phyloP scores from a whole-genome alignment of 148 eudicot species.

The Pharnaceum exiguum region DNA sequence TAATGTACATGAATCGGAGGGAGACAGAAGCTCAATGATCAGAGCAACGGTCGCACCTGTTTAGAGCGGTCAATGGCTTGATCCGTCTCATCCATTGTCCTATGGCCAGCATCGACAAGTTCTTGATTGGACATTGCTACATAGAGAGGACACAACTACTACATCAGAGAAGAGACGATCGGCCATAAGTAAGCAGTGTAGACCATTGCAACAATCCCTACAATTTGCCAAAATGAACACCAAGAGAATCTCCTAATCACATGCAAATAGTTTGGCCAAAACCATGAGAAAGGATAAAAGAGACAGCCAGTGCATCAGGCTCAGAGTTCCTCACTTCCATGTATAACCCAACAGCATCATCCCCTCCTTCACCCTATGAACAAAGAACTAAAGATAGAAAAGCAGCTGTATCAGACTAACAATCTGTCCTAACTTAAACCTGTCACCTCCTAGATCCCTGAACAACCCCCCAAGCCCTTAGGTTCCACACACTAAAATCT shows the following conservation, averaged over 20 bases:
- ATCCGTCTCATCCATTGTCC: conserved; percentile 91
- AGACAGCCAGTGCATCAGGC: neutral
- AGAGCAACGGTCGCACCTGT: conserved; percentile 38
- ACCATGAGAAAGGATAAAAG: neutral
- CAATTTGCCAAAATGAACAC: neutral
- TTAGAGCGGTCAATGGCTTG: conserved; percentile 98
- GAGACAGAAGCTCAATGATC: neutral
- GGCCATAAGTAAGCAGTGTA: neutral
- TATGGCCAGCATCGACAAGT: conserved; percentile 74
- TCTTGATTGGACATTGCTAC: conserved; percentile 93
- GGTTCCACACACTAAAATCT: no score
- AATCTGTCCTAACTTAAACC: no score
- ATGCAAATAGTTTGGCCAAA: neutral
- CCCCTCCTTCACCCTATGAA: no score
- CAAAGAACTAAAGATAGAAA: no score
- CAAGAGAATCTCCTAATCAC: neutral
- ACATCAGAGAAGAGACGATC: neutral
- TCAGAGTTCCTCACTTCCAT: no score
- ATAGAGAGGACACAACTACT: conserved; percentile 5
- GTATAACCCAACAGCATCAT: no score
- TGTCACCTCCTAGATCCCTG: no score
- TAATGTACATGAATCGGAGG: neutral
- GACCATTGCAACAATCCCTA: neutral
- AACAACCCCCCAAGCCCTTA: no score
- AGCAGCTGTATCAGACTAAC: no score